Base-by-base conservation (phyloP, 2,329 filamentous ascomycete species). In the Epichloe elymi region DNA sequence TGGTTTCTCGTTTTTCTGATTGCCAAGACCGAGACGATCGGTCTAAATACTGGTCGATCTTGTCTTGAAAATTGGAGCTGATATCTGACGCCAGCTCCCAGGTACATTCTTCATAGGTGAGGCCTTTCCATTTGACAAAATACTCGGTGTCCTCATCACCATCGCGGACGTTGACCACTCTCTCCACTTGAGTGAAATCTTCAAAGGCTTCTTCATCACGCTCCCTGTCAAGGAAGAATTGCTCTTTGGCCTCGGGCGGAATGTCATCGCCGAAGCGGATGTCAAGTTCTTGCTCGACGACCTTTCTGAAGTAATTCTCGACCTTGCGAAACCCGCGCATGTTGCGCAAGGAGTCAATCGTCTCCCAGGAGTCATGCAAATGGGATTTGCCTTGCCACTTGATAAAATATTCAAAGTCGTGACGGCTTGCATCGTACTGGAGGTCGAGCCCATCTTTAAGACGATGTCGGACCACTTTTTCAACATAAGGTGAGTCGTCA, bases 361-460 rank as follows among this genome's bases (percentile, higher is more conserved):
- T 83, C 67, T 97, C 90, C 91, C 93, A 98, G 0, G 89, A 95
- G 51, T 94, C 87, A 70, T 98, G 93, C 59, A 95, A 83, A 65
- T 98, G 89, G 11, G 93, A 95, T 67, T 89, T 88, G 58, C 85
- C 88, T 67, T 96, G 88, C 93, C 94, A 98, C 71, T 98, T 98
- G 68, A 98, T 89, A 67, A 84, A 79, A 59, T 76, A 98, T 62
- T 97, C 88, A 60, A 93, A 96, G 63, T 96, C 87, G 49, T 89
- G 80, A 58, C 77, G 75, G 23, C 68, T 74, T 2, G 75, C 65
- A 46, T 87, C 82, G 51, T 73, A 71, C 14, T 74, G 68, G 52
- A 80, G 66, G 55, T 79, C 79, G 45, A 78, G 69, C 15, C 77
- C 87, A 36, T 88, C 84, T 64, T 82, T 86, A 38, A 87, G 72